Conservation (phyloP, 306 rosid species). For the Vigna nakashimae region DNA sequence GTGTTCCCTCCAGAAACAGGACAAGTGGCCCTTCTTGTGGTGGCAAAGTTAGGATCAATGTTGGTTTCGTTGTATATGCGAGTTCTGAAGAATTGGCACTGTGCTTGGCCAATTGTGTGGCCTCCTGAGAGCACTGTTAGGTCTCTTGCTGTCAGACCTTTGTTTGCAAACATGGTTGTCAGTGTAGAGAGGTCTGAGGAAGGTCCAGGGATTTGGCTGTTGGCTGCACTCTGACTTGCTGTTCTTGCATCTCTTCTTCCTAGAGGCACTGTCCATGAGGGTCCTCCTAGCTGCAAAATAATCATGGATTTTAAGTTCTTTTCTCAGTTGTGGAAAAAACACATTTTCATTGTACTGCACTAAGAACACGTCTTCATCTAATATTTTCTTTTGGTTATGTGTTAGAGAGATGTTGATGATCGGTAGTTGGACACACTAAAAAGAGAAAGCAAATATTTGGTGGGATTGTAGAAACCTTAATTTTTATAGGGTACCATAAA, state of each 20-base stretch:
- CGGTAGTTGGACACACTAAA: too few species aligned
- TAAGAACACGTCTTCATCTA: too few species aligned
- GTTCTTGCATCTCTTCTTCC: conserved; percentile 85
- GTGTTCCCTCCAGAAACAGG: conserved; percentile 62
- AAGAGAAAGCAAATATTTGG: too few species aligned
- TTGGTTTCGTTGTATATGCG: conserved; percentile 80
- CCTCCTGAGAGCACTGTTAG: conserved; percentile 78
- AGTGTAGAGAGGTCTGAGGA: conserved; percentile 56
- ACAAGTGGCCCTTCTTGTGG: conserved; percentile 48
- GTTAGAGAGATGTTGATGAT: too few species aligned
- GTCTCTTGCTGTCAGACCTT: conserved; percentile 57
- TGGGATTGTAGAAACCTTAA: background rate
- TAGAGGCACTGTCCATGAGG: conserved; percentile 66
- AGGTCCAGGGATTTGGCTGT: conserved; percentile 68
- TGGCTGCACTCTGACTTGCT: conserved; percentile 72
- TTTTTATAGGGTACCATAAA: background rate
- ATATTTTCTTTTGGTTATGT: too few species aligned
- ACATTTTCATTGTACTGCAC: background rate
- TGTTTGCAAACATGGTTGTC: conserved; percentile 46
- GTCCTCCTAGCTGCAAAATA: conserved; percentile 73
- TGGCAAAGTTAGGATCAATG: conserved; percentile 61
- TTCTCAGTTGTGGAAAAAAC: background rate
- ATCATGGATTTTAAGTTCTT: background rate
- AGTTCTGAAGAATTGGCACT: conserved; percentile 59
- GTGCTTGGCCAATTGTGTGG: conserved; percentile 70